A percentile compares a stretch with the other conserved stretches of the same genome.
Conservation (phyloP, 192 early-diverging fungal genomes). For the Gigaspora rosea region DNA sequence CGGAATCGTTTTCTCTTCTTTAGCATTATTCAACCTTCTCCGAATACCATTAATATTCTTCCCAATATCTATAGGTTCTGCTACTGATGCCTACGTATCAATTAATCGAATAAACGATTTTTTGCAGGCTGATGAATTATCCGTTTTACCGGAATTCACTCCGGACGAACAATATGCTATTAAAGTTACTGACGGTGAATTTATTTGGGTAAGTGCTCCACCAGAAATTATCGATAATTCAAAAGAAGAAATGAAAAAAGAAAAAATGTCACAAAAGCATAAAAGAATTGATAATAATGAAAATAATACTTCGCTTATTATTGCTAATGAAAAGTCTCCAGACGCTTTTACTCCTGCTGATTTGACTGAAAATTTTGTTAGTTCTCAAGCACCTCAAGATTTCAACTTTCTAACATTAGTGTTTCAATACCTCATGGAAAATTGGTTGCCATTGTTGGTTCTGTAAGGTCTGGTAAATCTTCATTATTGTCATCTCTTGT, state of each 20-base stretch:
- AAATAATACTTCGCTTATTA: too few species aligned
- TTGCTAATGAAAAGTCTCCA: neutral
- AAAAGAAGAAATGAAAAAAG: slow-evolving; percentile 30
- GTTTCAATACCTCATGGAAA: slow-evolving; percentile 51
- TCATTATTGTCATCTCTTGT: slow-evolving; percentile 67
- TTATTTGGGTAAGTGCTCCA: slow-evolving; percentile 63
- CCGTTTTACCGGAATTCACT: slow-evolving; percentile 49
- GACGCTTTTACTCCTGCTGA: slow-evolving; percentile 45
- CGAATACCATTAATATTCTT: slow-evolving; percentile 60
- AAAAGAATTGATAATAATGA: slow-evolving; percentile 43
- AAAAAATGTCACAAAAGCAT: slow-evolving; percentile 54
- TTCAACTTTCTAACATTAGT: slow-evolving; percentile 48
- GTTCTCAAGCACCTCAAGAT: slow-evolving; percentile 41
- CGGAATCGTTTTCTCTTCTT: slow-evolving; percentile 57
- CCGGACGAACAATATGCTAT: slow-evolving; percentile 52
- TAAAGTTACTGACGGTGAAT: slow-evolving; percentile 58
- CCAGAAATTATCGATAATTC: slow-evolving; percentile 36
- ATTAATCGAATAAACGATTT: slow-evolving; percentile 61
- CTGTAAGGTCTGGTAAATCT: slow-evolving; percentile 63
- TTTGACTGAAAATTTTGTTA: slow-evolving; percentile 37
- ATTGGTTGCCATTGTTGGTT: slow-evolving; percentile 65
- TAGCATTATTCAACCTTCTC: slow-evolving; percentile 68
- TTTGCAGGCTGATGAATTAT: slow-evolving; percentile 64
- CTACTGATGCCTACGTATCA: slow-evolving; percentile 53
- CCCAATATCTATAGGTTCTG: slow-evolving; percentile 56